Evolutionary conservation across 1,284 basidiomycete genomes (phyloP).

Genomic region (Boletellus sp.): DNA sequence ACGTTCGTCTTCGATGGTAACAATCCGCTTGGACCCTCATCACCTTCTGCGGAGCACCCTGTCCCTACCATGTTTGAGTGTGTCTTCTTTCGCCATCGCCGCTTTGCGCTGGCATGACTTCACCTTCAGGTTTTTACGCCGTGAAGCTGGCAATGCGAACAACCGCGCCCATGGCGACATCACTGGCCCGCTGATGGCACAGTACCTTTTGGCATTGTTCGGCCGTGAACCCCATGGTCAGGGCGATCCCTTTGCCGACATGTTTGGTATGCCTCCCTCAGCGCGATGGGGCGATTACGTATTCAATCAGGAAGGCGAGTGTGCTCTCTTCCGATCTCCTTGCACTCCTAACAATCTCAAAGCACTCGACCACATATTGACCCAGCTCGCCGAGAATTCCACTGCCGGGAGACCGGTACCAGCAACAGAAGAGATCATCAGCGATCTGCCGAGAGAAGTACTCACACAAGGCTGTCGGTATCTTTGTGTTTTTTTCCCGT

Average conservation of each 20-base stretch:
- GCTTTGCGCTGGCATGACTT: not conserved
- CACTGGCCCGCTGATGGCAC: constrained; percentile 60
- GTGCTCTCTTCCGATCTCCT: not conserved
- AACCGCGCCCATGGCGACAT: constrained; percentile 40
- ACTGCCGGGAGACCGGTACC: constrained; percentile 66
- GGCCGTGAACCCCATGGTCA: constrained; percentile 37
- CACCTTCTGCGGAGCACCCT: constrained; percentile 14
- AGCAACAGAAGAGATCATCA: constrained; percentile 67
- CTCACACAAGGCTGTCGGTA: constrained; percentile 59
- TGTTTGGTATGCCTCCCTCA: constrained; percentile 34
- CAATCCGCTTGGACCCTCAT: constrained; percentile 27
- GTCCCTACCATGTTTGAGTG: constrained; percentile 51
- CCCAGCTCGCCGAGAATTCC: constrained; percentile 72
- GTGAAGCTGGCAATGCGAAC: constrained; percentile 20
- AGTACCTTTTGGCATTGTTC: constrained; percentile 65
- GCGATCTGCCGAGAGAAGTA: constrained; percentile 58
- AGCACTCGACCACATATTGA: constrained; percentile 77
- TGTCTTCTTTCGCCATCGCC: constrained; percentile 13
- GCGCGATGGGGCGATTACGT: constrained; percentile 75
- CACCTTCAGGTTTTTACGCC: constrained; percentile 37
- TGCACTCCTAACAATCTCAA: constrained; percentile 9
- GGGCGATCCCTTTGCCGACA: constrained; percentile 41
- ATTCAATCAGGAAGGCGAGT: constrained; percentile 72
- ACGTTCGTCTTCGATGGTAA: constrained; percentile 45
- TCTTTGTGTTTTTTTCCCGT: not conserved